These are phyloP conservation scores for Saccharomycopsis microspora DNA, from an alignment of 805 yeast species.

Conservation along the genomic window DNA sequence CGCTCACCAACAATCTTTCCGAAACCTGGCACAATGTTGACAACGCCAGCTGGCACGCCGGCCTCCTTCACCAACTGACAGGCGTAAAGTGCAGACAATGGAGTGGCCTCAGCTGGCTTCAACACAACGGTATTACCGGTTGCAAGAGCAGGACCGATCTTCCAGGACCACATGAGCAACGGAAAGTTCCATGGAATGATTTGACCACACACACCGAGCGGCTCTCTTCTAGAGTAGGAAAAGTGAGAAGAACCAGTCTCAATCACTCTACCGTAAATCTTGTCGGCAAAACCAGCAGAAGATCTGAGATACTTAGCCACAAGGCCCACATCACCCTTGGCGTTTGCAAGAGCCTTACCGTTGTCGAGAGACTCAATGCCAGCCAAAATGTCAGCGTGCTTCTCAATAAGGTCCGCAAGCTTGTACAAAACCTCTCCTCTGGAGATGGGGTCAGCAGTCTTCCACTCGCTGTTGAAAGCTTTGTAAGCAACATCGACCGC, in stretches of 20 bases:
- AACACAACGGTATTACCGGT: slow-evolving; percentile 66
- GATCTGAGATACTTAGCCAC: slow-evolving; percentile 56
- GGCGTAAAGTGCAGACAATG: slow-evolving; percentile 57
- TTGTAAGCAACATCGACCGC: slow-evolving; percentile 60
- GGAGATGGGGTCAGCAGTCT: slow-evolving; percentile 41
- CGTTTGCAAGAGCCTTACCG: slow-evolving; percentile 60
- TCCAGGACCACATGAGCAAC: slow-evolving; percentile 70
- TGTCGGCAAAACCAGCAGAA: slow-evolving; percentile 66
- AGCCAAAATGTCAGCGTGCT: slow-evolving; percentile 50
- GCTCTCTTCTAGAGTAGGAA: slow-evolving; percentile 59
- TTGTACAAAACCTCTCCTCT: slow-evolving; percentile 43
- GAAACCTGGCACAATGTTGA: slow-evolving; percentile 63
- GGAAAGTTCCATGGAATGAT: slow-evolving; percentile 86
- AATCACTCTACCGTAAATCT: slow-evolving; percentile 51
- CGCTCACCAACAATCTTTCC: slow-evolving; percentile 68
- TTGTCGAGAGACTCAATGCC: slow-evolving; percentile 64
- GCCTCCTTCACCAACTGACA: slow-evolving; percentile 53
- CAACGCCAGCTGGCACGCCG: slow-evolving; percentile 67
- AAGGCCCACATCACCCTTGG: slow-evolving; percentile 59
- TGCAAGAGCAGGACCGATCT: slow-evolving; percentile 67
- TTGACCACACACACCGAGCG: slow-evolving; percentile 75
- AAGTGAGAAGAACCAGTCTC: slow-evolving; percentile 54
- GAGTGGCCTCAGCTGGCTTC: slow-evolving; percentile 72
- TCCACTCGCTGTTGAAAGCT: slow-evolving; percentile 52
- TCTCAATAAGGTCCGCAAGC: slow-evolving; percentile 61